Base-by-base conservation (phyloP, 1,139 yeast genomes). In the Hyphopichia buzzinii region DNA sequence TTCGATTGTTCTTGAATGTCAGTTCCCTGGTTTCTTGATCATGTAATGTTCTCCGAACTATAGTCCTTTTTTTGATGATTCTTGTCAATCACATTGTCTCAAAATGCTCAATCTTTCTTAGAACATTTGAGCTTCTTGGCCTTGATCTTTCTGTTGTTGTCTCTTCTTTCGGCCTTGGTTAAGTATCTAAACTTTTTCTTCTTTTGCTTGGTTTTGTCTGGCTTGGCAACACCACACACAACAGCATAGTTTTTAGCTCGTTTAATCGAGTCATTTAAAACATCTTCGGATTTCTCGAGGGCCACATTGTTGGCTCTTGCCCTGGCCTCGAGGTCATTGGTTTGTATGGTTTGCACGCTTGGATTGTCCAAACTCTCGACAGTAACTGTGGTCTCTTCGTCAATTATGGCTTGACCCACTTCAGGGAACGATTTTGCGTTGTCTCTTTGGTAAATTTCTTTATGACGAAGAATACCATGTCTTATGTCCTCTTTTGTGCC, bases 171-270 rank as follows among this genome's bases (percentile, higher is more conserved):
- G 13, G 74, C 69, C 59, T 86, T 86, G 36, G 92, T 76, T 59
- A 88, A 71, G 54, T 90, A 90, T 61, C 96, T 78, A 54, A 88
- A 87, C 72, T 87, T 88, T 75, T 84, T 86, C 74, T 84, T 84
- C 57, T 69, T 74, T 33, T 52, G 55, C 26, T 57, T 57, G 33
- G 58, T 51, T 29, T 50, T 48, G 14, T 55, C 48, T 17, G 74
- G 74, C 40, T 70, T 69, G 13, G 69, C 54, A 8, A 67, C 72
- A 7, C 85, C 85, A 45, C 79, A 67, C 29, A 80, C 64, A 36
- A 75, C 76, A 11, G 94, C 90, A 58, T 84, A 81, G 56, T 84
- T 77, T 58, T 84, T 77, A 30, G 92, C 92, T 48, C 84, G 67
- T 34, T 74, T 71, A 36, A 84, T 79, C 21, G 89, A 80, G 39